Evolutionary conservation across 352 stramenopile species (phyloP), one percentile per base, ranked within the genome.

Genomic region (Pythium sukuiense): DNA sequence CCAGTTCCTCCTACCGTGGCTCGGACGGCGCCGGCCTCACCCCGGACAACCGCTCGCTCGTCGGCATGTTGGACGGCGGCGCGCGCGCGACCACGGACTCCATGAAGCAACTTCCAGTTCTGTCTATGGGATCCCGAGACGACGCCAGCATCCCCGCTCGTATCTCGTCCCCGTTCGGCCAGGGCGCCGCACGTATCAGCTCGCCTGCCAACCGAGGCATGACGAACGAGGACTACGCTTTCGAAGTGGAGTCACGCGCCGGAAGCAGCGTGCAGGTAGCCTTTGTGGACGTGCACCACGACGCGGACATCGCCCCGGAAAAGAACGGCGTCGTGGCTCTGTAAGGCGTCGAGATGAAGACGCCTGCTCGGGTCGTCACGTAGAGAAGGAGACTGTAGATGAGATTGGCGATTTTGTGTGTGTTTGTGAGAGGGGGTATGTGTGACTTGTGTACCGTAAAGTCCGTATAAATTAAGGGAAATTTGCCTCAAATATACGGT

Each of bases 11-110:
- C 1, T 62, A 65, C 57, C 56, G 59, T 9, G 57, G 57, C 29
- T 24, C 62, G 6, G 45, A 52, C 6, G 64, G 56, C 46, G 29
- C 55, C 2, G 57, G 52, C 6, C n/a, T 66, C 33, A 71, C 65
- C 3, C 65, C 65, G 1, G 65, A 71, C 54, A 71, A 71, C 59
- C 65, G 65, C 33, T 63, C 65, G 32, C 59, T 71, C 24, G 59
- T 63, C 37, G 59, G 65, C 45, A 66, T 66, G 49, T 26, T 71
- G 29, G 64, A 63, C 18, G 37, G 18, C 14, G 55, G 43, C 20
- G 43, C 37, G 35, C 65, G 52, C 24, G 55, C 30, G 20, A 43
- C 65, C 2, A 67, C 53, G 20, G 58, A 60, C 4, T 66, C 65
- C 26, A 63, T 63, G 59, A 67, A 66, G 43, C 49, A 61, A 49